phyloP scores from a whole-genome alignment of 2,329 filamentous ascomycete genomes.

The Hypoxylon sp. region DNA sequence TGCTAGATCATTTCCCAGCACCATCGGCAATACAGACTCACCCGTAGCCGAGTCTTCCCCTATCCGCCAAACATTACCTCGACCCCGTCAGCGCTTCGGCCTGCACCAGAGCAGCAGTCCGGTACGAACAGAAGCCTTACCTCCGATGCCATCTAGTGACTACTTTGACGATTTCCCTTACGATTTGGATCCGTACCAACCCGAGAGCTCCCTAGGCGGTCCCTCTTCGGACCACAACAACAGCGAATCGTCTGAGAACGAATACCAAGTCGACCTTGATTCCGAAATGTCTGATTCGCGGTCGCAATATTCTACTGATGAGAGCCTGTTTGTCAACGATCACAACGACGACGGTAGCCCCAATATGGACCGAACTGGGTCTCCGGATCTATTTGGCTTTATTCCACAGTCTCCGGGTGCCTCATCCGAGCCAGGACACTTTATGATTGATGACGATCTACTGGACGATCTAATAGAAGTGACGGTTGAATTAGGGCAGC shows the following conservation, averaged over 20 bases:
- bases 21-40: constrained; percentile 6
- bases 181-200: constrained; percentile 1
- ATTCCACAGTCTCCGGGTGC: too few species aligned
- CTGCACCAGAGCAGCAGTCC: neutral
- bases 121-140: neutral
- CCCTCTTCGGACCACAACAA: too few species aligned
- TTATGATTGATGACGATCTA: neutral
- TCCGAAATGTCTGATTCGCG: too few species aligned
- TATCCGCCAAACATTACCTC: neutral
- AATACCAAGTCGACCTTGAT: too few species aligned
- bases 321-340: constrained; percentile 30
- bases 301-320: neutral
- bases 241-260: too few species aligned
- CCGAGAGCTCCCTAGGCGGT: neutral
- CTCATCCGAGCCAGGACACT: too few species aligned
- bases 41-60: constrained; percentile 8
- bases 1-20: constrained; percentile 7
- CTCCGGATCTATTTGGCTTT: too few species aligned
- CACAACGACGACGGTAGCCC: constrained; percentile 12
- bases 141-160: constrained; percentile 14
- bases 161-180: constrained; percentile 17
- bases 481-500: too few species aligned
- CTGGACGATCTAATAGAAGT: constrained; percentile 40
- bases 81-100: neutral
- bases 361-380: too few species aligned